Base-by-base conservation (phyloP, 352 stramenopile genomes). In the Paralagenidium karlingii region DNA sequence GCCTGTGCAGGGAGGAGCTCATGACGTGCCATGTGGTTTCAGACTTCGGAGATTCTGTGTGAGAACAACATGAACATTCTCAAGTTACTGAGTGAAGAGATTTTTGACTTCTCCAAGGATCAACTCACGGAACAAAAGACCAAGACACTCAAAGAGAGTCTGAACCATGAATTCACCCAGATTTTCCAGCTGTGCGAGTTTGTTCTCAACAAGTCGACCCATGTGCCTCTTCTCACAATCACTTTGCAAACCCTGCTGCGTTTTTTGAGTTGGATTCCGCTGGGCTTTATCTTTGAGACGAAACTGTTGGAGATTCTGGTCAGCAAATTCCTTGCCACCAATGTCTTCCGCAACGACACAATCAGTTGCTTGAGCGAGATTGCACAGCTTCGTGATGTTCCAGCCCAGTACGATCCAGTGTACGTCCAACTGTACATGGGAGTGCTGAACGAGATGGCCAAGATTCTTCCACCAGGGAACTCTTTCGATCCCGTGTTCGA, bases 31-130 rank as follows among this genome's bases (percentile, higher is more conserved):
- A 6, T 8, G 0, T 51, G 12, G 25, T 59, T 67, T 18, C 74
- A 94, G 60, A 97, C 83, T 24, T 96, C 76, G 9, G 96, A 99
- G 65, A 75, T 98, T 15, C 61, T 99, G 26, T 99, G 96, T 55
- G 94, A 98, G 61, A 99, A 99, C 77, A 99, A 99, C 68, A 99
- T 99, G 94, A 94, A 92, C 37, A 99, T 99, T 44, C 67, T 99
- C 20, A 98, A 99, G 65, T 70, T 99, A 26, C 68, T 99, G 26
- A 97, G 84, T 42, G 96, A 99, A 62, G 96, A 99, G 52, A 79
- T 96, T 24, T 99, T 99, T 67, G 95, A 99, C 47, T 99, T 99
- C 50, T 97, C 84, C 3, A 96, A 95, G 55, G 94, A 98, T 49
- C 88, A 97, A 64, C 96, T 98, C 58, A 98, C 94, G 24, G 97